Conservation (phyloP, 2,329 filamentous ascomycete genomes). For the Elsinoe arachidis region DNA sequence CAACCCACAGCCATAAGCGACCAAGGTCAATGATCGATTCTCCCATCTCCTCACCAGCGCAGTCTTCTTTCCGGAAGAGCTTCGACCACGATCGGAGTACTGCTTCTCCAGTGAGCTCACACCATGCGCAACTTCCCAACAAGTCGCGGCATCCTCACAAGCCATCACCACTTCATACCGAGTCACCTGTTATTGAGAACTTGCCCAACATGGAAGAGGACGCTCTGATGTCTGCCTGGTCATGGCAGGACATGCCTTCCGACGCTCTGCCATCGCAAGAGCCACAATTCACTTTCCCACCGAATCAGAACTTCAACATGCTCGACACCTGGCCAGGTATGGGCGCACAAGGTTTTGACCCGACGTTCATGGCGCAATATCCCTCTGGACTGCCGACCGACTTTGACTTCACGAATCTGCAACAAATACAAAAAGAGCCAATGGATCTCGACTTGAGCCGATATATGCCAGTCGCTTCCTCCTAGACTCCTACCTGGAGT, state of each 20-base stretch:
- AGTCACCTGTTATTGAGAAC: conserved; percentile 12
- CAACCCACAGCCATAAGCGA: conserved; percentile 27
- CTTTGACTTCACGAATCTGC: conserved; percentile 12
- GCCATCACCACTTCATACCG: conserved; percentile 18
- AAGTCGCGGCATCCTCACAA: conserved; percentile 26
- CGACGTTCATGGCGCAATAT: conserved; percentile 9
- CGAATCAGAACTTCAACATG: conserved; percentile 1
- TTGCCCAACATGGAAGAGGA: conserved; percentile 14
- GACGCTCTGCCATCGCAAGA: conserved; percentile 6
- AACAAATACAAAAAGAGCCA: conserved; percentile 17
- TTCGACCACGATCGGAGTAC: conserved; percentile 23
- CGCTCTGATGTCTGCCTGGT: conserved; percentile 13
- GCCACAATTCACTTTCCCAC: conserved; percentile 9
- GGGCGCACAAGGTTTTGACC: conserved; percentile 1
- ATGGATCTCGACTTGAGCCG: conserved; percentile 26
- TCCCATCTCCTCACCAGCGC: conserved; percentile 23
- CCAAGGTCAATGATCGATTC: conserved; percentile 28
- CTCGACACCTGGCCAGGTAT: conserved; percentile 7
- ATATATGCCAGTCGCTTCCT: conserved; percentile 23
- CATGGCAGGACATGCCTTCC: conserved; percentile 14
- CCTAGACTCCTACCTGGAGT: not conserved
- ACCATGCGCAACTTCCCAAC: conserved; percentile 17
- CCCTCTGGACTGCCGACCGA: conserved; percentile 7
- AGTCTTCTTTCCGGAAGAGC: conserved; percentile 23
- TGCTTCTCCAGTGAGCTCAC: conserved; percentile 21